These are phyloP conservation scores for Chlorella sp. DNA, from an alignment of 139 green algal genomes.

Conservation along the genomic window DNA sequence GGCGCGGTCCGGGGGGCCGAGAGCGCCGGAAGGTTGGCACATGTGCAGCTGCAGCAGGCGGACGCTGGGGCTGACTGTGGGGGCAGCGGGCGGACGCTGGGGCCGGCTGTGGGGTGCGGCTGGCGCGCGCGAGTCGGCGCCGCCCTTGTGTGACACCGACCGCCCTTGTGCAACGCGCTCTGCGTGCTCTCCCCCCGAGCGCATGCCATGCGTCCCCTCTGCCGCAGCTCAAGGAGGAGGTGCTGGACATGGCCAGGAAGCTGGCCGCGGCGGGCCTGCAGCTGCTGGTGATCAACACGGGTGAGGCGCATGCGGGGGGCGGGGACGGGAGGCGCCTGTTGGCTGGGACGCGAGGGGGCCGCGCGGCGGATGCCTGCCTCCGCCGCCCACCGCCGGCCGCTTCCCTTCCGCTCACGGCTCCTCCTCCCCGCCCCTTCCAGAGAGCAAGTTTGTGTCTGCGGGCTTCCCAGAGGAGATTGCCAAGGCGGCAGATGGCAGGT, in stretches of 20 bases:
- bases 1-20: no score
- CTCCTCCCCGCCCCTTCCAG: no score
- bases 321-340: background rate
- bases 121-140: no score
- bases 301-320: slow-evolving; percentile 36
- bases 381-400: background rate
- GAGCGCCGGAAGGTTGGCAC: no score
- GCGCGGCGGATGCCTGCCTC: background rate
- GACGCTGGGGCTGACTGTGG: no score
- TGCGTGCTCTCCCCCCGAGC: background rate
- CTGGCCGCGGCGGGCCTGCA: slow-evolving; percentile 64
- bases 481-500: slow-evolving; percentile 62
- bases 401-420: background rate
- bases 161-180: background rate
- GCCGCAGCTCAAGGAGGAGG: slow-evolving; percentile 63
- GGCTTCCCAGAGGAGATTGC: slow-evolving; percentile 97
- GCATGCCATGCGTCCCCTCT: no score
- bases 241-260: slow-evolving; percentile 93
- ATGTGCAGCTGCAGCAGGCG: no score
- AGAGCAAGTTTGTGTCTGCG: slow-evolving; percentile 94
- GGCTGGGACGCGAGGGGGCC: background rate
- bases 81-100: no score
- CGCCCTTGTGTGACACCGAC: no score
- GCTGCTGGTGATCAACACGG: slow-evolving; percentile 97
- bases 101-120: no score